These are phyloP conservation scores for Cyberlindnera saturnus DNA, from an alignment of 805 yeast genomes.

Conservation along the genomic window DNA sequence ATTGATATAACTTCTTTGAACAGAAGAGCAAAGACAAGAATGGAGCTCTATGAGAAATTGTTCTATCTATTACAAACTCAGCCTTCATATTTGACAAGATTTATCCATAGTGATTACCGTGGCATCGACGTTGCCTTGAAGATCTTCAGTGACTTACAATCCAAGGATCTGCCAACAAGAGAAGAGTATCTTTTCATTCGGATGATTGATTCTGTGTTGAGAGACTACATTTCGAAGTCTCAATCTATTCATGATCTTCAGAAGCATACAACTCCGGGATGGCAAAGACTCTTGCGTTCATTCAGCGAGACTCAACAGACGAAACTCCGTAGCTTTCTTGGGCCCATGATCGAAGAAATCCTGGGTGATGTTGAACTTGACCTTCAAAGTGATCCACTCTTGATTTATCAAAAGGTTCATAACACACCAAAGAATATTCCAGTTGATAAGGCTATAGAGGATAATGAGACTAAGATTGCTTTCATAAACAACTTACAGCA, in stretches of 20 bases:
- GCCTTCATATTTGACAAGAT: constrained; percentile 59
- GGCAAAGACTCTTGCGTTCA: constrained; percentile 37
- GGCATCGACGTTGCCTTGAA: constrained; percentile 23
- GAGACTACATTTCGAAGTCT: constrained; percentile 29
- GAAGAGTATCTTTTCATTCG: constrained; percentile 22
- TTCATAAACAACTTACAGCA: constrained; percentile 71
- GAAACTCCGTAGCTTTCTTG: constrained; percentile 28
- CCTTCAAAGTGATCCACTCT: constrained; percentile 76
- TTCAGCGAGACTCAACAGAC: constrained; percentile 35
- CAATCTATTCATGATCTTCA: constrained; percentile 23
- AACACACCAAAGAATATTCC: constrained; percentile 34
- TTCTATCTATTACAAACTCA: constrained; percentile 83
- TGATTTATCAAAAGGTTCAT: constrained; percentile 41
- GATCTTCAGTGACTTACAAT: constrained; percentile 20
- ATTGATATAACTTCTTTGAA: constrained; percentile 24
- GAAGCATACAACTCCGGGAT: constrained; percentile 24
- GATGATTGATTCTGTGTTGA: constrained; percentile 24
- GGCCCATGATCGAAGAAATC: constrained; percentile 32
- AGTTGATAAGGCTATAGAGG: constrained; percentile 72
- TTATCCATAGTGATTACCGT: constrained; percentile 35
- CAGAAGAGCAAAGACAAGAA: constrained; percentile 37
- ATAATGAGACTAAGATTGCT: constrained; percentile 59
- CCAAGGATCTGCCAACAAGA: constrained; percentile 23
- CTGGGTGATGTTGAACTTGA: constrained; percentile 36
- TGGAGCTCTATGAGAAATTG: constrained; percentile 68